Base-by-base conservation (phyloP, 2,329 filamentous ascomycete genomes). In the Hypomyces rosellus region DNA sequence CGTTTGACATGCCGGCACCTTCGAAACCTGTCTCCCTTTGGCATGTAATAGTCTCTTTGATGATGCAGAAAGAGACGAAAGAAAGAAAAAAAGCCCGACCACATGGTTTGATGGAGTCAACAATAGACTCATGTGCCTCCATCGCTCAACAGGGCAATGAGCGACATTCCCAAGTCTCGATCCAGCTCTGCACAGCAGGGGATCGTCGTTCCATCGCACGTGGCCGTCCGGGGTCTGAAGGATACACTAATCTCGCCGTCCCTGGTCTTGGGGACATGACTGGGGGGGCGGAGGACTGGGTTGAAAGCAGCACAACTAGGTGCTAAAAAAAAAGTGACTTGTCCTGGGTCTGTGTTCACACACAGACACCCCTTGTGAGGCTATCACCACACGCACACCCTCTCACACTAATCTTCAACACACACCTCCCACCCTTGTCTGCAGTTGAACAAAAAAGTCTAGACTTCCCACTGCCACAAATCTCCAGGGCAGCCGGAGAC, bases 191-290 rank as follows among this genome's bases (percentile, higher is more conserved):
- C n/a, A 20, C 22, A 16, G 47, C 39, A 48, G 40, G 50, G 50
- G 50, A 50, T 50, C 5, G 47, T 46, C 34, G 47, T 46, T 50
- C 50, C 50, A 38, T 40, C 51, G 45, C 56, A 59, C 57, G 57
- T 59, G 57, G 57, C 52, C 39, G 54, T 47, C 54, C 52, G 25
- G 57, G 50, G 41, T 40, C 55, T 44, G 52, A 51, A 46, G 46
- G 22, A 48, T n/a, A 38, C 54, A 48, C 55, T 55, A 53, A 55
- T 43, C 49, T 53, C 40, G 34, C 54, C 54, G 54, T 48, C 52
- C 54, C 51, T 49, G 50, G 44, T 22, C 16, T 41, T 43, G 34
- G 43, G 34, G 40, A 37, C 5, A 20, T 18, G 48, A 30, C 25
- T 30, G 6, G 25, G 25, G 25, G 25, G 25, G 25, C 6, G 25